These are phyloP conservation scores for Aschersonia sp. DNA, from an alignment of 2,329 filamentous ascomycete species.

Conservation along the genomic window DNA sequence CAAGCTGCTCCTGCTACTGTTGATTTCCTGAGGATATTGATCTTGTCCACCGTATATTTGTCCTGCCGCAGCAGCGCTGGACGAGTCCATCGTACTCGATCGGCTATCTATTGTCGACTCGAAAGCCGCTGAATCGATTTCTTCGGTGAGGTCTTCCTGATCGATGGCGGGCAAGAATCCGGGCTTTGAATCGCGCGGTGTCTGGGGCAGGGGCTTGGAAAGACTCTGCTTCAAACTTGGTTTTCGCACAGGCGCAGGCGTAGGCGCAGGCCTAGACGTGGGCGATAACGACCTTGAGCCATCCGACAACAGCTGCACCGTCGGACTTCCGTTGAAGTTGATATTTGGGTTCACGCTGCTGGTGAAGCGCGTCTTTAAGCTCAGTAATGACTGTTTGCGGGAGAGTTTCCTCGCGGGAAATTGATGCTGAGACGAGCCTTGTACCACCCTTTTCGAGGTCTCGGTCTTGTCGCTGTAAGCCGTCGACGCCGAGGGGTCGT, in stretches of 20 bases:
- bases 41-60: constrained; percentile 22
- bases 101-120: constrained; percentile 22
- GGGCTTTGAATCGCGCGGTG: constrained; percentile 20
- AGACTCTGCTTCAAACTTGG: constrained; percentile 42
- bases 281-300: constrained; percentile 7
- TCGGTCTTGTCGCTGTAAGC: constrained; percentile 25
- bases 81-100: constrained; percentile 35
- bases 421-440: constrained; percentile 31
- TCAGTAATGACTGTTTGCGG: constrained; percentile 28
- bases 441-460: constrained; percentile 32
- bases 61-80: constrained; percentile 14
- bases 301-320: constrained; percentile 3
- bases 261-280: constrained; percentile 7
- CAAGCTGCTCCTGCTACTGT: constrained; percentile 31
- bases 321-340: neutral
- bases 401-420: constrained; percentile 24
- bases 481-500: constrained; percentile 17
- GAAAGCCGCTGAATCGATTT: neutral
- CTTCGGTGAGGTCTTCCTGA: constrained; percentile 9
- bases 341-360: constrained; percentile 1
- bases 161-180: constrained; percentile 17
- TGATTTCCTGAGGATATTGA: constrained; percentile 21
- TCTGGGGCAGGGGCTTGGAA: constrained; percentile 40
- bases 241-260: constrained; percentile 33
- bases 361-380: constrained; percentile 15